Evolutionary conservation across 768 basidiomycete species (phyloP).

Genomic region (Naganishia onofrii): DNA sequence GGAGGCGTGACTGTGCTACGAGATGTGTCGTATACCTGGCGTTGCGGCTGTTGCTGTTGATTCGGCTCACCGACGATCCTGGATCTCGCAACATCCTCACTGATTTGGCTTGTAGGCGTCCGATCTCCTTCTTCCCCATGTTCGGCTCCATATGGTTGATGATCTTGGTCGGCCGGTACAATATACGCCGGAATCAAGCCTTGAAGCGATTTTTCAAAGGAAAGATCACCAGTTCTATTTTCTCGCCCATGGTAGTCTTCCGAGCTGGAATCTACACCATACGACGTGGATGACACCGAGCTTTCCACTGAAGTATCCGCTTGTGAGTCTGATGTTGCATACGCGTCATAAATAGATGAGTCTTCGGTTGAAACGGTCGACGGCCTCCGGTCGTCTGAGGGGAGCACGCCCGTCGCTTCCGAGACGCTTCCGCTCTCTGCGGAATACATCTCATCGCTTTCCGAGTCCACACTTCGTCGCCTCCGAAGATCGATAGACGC

Average conservation of each 20-base stretch:
- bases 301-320: constrained; percentile 31
- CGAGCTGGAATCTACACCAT: neutral
- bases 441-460: constrained; percentile 37
- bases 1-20: neutral
- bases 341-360: constrained; percentile 77
- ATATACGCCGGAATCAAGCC: neutral
- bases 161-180: neutral
- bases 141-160: neutral
- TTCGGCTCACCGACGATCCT: constrained; percentile 6
- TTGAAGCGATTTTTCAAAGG: neutral
- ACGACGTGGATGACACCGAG: constrained; percentile 27
- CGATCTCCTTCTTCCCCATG: constrained; percentile 13
- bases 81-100: constrained; percentile 12
- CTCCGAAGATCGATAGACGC: neutral
- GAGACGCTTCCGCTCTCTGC: constrained; percentile 27
- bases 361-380: constrained; percentile 69
- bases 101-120: constrained; percentile 18
- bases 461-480: constrained; percentile 29
- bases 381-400: constrained; percentile 48
- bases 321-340: constrained; percentile 54
- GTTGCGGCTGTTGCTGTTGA: constrained; percentile 1
- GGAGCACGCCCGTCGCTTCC: neutral
- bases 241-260: constrained; percentile 1
- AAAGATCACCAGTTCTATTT: neutral
- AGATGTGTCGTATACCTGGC: neutral